These are phyloP conservation scores for Rhodotorula sp. DNA, from an alignment of 1,284 basidiomycete genomes.

Conservation along the genomic window DNA sequence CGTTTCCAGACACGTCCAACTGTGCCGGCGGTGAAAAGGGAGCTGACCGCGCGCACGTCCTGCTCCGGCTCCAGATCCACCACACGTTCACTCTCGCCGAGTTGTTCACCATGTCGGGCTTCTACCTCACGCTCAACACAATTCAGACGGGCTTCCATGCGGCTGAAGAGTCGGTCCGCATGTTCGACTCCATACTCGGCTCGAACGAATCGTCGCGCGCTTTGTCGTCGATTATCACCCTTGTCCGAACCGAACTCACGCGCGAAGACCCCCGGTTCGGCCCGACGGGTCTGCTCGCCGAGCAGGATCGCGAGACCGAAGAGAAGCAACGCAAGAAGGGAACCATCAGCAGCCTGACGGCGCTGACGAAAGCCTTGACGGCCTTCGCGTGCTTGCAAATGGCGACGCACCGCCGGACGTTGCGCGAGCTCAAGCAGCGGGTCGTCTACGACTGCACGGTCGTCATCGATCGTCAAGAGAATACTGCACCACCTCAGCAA, in stretches of 20 bases:
- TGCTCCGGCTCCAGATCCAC: conserved; percentile 44
- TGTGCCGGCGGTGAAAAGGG: too few species aligned
- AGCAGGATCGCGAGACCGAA: neutral
- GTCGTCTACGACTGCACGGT: conserved; percentile 55
- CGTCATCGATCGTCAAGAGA: conserved; percentile 44
- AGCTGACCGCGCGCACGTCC: neutral
- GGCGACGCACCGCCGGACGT: conserved; percentile 53
- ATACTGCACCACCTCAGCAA: neutral
- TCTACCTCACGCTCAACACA: conserved; percentile 52
- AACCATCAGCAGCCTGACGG: conserved; percentile 47
- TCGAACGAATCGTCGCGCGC: conserved; percentile 56
- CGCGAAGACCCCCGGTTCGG: conserved; percentile 47
- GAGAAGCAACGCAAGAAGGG: neutral
- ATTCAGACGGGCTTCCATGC: conserved; percentile 49
- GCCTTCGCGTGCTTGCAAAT: conserved; percentile 55
- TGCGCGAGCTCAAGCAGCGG: conserved; percentile 49
- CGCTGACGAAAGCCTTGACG: conserved; percentile 55
- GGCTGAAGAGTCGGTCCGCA: conserved; percentile 54
- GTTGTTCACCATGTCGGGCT: conserved; percentile 55
- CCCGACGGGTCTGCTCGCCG: conserved; percentile 41
- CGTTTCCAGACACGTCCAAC: neutral
- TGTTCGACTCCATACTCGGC: conserved; percentile 56
- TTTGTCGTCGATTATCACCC: conserved; percentile 53
- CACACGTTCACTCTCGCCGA: conserved; percentile 56
- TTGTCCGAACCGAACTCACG: conserved; percentile 53